Base-by-base conservation (phyloP, 2,329 filamentous ascomycete species). In the Metarhizium album region DNA sequence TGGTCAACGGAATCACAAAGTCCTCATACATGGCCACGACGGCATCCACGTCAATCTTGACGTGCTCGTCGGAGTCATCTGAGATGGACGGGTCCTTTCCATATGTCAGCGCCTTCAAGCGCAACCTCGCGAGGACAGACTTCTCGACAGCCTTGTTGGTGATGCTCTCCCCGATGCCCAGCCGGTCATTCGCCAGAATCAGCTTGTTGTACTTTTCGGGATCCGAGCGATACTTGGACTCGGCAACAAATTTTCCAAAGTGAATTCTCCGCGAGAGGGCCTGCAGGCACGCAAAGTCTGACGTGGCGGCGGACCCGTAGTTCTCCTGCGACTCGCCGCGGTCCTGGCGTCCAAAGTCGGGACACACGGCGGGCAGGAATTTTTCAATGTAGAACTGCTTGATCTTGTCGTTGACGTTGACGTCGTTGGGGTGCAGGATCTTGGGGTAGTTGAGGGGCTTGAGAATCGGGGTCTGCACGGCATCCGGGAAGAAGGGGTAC, bases 201-300 rank as follows among this genome's bases (percentile, higher is more conserved):
- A 97, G 69, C 55, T 74, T 75, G 5, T 87, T 90, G 66, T 91
- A 98, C 55, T 73, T 79, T 60, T 90, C 87, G 29, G 82, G 78
- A 59, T 97, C 87, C 45, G 86, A 84, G 60, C 80, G 79, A 70
- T 96, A 98, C 72, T 98, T 98, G 53, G 85, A 84, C 75, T 98
- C 93, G 42, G 93, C 93, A 8, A 98, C 93, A 62, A 97, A 97
- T 72, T 97, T 98, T 59, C 93, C 93, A 71, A 95, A 98, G 70
- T 98, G 93, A 59, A 98, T 93, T 50, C 93, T 78, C 42, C 91
- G 79, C 38, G 88, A 94, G 45, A 98, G 72, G 3, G 93, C 87
- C 73, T 98, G 93, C 56, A 98, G 74, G 61, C 87, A 91, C 49
- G 81, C 78, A 54, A 98, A 93, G 69, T 98, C 93, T 65, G 86